These are phyloP conservation scores for Pythium phragmiticola DNA, from an alignment of 352 stramenopile species.

Conservation along the genomic window DNA sequence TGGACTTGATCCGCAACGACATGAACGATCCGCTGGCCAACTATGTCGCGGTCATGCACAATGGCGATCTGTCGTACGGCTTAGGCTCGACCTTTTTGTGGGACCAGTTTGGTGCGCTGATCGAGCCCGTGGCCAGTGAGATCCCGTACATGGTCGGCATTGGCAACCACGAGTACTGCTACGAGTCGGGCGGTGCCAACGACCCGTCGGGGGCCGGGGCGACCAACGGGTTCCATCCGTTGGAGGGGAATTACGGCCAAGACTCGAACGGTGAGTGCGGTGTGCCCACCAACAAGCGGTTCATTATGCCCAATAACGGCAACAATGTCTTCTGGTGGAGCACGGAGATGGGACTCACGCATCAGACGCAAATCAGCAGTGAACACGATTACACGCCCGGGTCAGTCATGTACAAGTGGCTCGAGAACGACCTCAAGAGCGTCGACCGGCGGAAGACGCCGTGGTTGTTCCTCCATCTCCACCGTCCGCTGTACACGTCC, in stretches of 20 bases:
- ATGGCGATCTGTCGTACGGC: conserved; percentile 73
- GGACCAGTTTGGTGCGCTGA: conserved; percentile 71
- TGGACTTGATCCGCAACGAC: too few relatives aligned
- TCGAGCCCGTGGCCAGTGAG: conserved; percentile 53
- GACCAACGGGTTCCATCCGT: conserved; percentile 16
- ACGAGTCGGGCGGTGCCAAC: conserved; percentile 13
- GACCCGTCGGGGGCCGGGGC: conserved; percentile 18
- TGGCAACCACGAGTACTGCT: conserved; percentile 30
- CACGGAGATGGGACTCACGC: conserved; percentile 23
- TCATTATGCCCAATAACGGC: conserved; percentile 43
- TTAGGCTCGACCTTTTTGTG: conserved; percentile 50
- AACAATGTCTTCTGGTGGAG: conserved; percentile 34
- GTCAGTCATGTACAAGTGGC: conserved; percentile 28
- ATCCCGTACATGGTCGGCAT: conserved; percentile 65
- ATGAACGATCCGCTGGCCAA: conserved; percentile 17
- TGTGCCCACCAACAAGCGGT: conserved; percentile 53
- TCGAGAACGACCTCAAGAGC: conserved; percentile 21
- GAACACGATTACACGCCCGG: conserved; percentile 28
- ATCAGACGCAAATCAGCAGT: conserved; percentile 27
- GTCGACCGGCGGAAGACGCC: conserved; percentile 20
- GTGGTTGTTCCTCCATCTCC: conserved; percentile 28
- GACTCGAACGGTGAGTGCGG: conserved; percentile 63
- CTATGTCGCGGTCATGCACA: conserved; percentile 51
- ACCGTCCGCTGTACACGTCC: conserved; percentile 26
- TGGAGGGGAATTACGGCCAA: conserved; percentile 15